Evolutionary conservation across 1,284 basidiomycete species (phyloP).

Genomic region (Waitea zeae): DNA sequence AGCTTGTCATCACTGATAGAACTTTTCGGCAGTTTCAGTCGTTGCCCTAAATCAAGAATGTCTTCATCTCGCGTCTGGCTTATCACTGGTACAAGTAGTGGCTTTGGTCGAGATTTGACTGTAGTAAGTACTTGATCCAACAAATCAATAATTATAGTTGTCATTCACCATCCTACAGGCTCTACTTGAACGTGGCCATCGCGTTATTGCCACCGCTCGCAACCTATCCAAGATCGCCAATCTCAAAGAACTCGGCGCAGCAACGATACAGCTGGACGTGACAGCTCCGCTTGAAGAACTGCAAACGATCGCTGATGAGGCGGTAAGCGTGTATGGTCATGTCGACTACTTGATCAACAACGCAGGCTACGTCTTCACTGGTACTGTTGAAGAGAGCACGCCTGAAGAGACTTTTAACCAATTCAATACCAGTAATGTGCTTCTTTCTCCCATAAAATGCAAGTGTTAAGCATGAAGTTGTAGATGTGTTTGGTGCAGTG

Average conservation of each 20-base stretch:
- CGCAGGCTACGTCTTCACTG: constrained; percentile 15
- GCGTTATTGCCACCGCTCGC: constrained; percentile 15
- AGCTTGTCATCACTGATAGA: too few relatives aligned
- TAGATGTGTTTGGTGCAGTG: too few relatives aligned
- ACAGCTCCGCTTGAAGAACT: constrained; percentile 11
- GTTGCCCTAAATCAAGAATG: too few relatives aligned
- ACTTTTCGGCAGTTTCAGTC: too few relatives aligned
- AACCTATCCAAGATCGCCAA: constrained; percentile 12
- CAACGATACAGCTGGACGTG: constrained; percentile 15
- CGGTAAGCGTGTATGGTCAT: constrained; percentile 16
- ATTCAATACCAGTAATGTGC: constrained; percentile 18
- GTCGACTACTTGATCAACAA: constrained; percentile 32
- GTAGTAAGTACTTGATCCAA: too few relatives aligned
- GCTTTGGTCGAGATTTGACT: too few relatives aligned
- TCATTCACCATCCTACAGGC: too few relatives aligned
- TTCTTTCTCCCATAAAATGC: constrained; percentile 4
- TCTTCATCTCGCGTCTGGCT: too few relatives aligned
- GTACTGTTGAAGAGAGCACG: constrained; percentile 7
- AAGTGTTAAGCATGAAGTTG: too few relatives aligned
- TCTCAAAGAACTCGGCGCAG: constrained; percentile 12
- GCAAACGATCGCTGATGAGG: constrained; percentile 21
- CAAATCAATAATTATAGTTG: too few relatives aligned
- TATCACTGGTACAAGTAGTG: too few relatives aligned
- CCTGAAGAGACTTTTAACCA: constrained; percentile 14
- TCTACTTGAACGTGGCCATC: too few relatives aligned